These are phyloP conservation scores for Colletotrichum musae DNA, from an alignment of 2,329 filamentous ascomycete genomes.

Conservation along the genomic window DNA sequence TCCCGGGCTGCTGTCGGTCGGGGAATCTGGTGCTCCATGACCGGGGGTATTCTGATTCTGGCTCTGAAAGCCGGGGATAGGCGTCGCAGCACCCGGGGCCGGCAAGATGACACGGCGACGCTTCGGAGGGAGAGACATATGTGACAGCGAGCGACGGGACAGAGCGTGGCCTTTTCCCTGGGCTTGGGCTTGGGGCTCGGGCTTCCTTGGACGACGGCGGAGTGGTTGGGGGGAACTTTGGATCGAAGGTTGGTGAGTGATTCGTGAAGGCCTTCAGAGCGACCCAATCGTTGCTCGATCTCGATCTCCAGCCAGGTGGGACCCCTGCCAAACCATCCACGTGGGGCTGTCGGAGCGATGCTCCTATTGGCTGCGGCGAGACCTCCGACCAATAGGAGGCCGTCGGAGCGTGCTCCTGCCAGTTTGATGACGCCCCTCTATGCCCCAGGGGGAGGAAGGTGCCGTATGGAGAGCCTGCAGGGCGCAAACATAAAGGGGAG, in stretches of 20 bases:
- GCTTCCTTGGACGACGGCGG: neutral
- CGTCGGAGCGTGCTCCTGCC: slow-evolving; percentile 36
- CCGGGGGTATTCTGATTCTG: neutral
- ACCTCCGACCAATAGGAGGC: slow-evolving; percentile 27
- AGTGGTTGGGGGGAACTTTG: neutral
- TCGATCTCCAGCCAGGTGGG: slow-evolving; percentile 28
- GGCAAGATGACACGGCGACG: slow-evolving; percentile 38
- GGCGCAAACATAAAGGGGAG: no score
- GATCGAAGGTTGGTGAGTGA: neutral
- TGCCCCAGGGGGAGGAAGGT: neutral
- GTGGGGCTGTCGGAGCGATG: slow-evolving; percentile 4
- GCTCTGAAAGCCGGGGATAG: neutral
- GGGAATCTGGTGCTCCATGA: neutral
- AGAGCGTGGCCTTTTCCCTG: neutral
- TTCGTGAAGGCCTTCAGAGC: no score
- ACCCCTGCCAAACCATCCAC: slow-evolving; percentile 3
- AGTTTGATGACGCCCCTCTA: neutral
- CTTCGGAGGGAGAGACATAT: slow-evolving; percentile 35
- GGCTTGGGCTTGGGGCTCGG: neutral
- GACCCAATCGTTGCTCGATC: neutral
- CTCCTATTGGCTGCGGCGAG: slow-evolving; percentile 19
- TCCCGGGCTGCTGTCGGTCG: neutral
- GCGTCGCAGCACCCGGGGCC: slow-evolving; percentile 15
- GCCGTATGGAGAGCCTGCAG: no score
- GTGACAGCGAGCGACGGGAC: neutral